Evolutionary conservation across 495 filamentous ascomycete species (phyloP), one percentile per base, ranked within the genome.

Genomic region (Clavariopsis aquatica): DNA sequence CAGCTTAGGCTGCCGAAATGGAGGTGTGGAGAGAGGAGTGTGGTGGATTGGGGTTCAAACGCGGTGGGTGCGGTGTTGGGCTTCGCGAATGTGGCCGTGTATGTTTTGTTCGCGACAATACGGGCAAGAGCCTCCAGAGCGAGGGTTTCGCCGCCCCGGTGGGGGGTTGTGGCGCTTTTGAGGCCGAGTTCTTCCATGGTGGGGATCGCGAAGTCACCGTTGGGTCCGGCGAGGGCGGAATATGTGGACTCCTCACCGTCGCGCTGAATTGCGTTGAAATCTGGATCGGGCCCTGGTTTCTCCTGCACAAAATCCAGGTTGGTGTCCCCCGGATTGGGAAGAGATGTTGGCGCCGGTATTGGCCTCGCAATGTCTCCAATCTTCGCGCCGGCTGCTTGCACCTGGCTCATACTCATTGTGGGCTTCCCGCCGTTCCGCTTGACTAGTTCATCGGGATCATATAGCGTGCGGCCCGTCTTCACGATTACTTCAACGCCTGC

Each of bases 11-110:
- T 78, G 49, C 87, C 86, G 56, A 91, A 91, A 68, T 91, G 88
- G n/a, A 88, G 75, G 71, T 89, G 84, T 9, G 86, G 87, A 0
- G 85, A 88, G 10, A 89, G 79, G 2, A 89, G 76, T 5, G 86
- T 89, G 2, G 87, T 89, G 0, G 85, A 79, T 74, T 87, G 85
- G 0, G 87, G 87, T 28, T 83, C 78, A 63, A 89, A 89, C 0
- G 80, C 86, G 15, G 88, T 84, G 0, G 88, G 87, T 6, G 86
- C 87, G 1, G 87, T 89, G 24, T 82, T 82, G 9, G 88, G 88
- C 71, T 91, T 91, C 57, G 83, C 80, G 62, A 90, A 91, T 15
- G 80, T 85, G 9, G 84, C 86, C 0, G 85, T 83, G 68, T 89
- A 90, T 45, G 81, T 76, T 57, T 82, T 78, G 64, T 90, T 75